These are phyloP conservation scores for Epichloe brachyelytri DNA, from an alignment of 2,329 filamentous ascomycete genomes.

Conservation along the genomic window DNA sequence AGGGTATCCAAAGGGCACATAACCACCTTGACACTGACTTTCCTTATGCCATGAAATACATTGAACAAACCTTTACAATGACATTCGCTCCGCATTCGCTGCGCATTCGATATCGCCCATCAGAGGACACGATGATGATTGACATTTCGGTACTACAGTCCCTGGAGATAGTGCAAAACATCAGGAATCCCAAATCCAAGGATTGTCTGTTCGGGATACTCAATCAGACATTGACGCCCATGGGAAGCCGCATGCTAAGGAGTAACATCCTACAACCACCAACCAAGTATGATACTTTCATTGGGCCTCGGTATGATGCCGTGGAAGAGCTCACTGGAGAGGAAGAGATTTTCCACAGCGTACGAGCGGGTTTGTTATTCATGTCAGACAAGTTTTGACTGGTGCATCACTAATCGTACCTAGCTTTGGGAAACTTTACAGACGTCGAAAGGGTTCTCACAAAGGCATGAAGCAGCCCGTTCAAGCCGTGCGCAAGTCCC, in stretches of 20 bases:
- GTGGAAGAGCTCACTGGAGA: conserved; percentile 69
- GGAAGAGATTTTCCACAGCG: conserved; percentile 72
- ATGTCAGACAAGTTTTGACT: neutral
- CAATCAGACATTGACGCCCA: conserved; percentile 74
- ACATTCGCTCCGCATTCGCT: conserved; percentile 28
- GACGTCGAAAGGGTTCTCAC: conserved; percentile 75
- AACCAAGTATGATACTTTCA: conserved; percentile 50
- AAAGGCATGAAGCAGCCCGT: conserved; percentile 32
- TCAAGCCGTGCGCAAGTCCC: neutral
- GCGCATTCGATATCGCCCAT: conserved; percentile 78
- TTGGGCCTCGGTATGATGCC: conserved; percentile 65
- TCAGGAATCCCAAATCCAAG: conserved; percentile 63
- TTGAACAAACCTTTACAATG: conserved; percentile 56
- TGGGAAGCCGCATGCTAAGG: conserved; percentile 73
- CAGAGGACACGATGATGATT: conserved; percentile 91
- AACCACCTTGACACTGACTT: conserved; percentile 7
- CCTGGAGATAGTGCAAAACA: conserved; percentile 81
- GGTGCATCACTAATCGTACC: neutral
- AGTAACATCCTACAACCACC: conserved; percentile 84
- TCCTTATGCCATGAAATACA: conserved; percentile 61
- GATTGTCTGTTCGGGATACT: conserved; percentile 75
- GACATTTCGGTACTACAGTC: conserved; percentile 78
- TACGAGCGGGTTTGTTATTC: conserved; percentile 48
- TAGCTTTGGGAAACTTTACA: conserved; percentile 58
- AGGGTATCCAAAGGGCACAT: conserved; percentile 16